Evolutionary conservation across 306 rosid genomes (phyloP).

Genomic region (Trichosanthes cucumerina): DNA sequence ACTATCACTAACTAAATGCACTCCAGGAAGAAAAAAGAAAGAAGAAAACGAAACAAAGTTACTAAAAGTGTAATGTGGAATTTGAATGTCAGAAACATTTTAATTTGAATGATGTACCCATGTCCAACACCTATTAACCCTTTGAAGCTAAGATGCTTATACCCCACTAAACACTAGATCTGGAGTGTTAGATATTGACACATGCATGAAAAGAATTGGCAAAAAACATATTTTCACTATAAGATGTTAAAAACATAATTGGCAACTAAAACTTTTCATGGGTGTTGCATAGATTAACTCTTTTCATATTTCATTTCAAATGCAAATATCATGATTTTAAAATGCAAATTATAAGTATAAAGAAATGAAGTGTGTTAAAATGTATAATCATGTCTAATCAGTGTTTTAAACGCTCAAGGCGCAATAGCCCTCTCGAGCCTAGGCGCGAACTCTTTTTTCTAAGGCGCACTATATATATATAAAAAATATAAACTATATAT

Average conservation of each 20-base stretch:
- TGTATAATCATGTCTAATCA: too few species aligned
- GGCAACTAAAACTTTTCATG: not conserved
- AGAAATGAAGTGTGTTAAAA: too few species aligned
- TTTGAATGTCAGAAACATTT: not conserved
- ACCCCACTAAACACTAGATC: not conserved
- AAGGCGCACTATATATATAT: too few species aligned
- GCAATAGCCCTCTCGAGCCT: too few species aligned
- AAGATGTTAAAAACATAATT: not conserved
- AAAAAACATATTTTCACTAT: not conserved
- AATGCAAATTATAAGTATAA: not conserved
- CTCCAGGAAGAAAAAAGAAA: not conserved
- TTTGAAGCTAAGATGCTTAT: not conserved
- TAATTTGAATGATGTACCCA: not conserved
- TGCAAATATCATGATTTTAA: not conserved
- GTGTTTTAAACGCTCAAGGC: too few species aligned
- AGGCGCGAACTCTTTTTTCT: too few species aligned
- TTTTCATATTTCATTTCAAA: not conserved
- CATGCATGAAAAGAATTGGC: not conserved
- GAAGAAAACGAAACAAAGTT: too few species aligned
- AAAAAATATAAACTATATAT: too few species aligned
- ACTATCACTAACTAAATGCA: not conserved
- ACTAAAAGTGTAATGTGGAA: not conserved
- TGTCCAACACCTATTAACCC: too few species aligned
- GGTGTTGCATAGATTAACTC: not conserved
- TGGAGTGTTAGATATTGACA: not conserved